These are phyloP conservation scores for Sutorius eximius DNA, from an alignment of 1,284 basidiomycete species.

Conservation along the genomic window DNA sequence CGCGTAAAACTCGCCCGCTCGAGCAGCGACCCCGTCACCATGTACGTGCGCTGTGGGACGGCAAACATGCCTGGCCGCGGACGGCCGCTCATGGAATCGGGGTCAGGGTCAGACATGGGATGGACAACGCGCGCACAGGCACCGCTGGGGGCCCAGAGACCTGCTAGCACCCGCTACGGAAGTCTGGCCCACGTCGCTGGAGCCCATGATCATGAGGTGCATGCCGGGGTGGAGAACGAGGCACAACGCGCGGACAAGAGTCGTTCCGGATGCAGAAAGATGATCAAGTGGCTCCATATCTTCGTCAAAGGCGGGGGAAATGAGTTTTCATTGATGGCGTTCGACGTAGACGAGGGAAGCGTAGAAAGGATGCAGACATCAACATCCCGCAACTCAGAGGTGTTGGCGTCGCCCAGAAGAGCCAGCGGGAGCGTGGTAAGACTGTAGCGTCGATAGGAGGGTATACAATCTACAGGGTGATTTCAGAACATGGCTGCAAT, in stretches of 20 bases:
- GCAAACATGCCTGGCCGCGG: conserved; percentile 71
- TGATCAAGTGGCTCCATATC: conserved; percentile 17
- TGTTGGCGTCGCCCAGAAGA: conserved; percentile 32
- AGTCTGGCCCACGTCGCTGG: conserved; percentile 93
- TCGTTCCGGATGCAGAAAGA: conserved; percentile 32
- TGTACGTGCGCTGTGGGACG: conserved; percentile 90
- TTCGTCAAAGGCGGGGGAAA: conserved; percentile 11
- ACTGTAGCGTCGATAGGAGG: conserved; percentile 84
- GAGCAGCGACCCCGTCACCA: conserved; percentile 82
- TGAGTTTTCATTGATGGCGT: conserved; percentile 1
- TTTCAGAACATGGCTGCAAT: neutral
- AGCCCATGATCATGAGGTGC: conserved; percentile 93
- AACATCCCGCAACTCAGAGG: conserved; percentile 65
- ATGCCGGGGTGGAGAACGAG: conserved; percentile 76
- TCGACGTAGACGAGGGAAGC: neutral
- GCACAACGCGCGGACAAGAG: conserved; percentile 72
- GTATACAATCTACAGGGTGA: conserved; percentile 62
- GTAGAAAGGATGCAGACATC: conserved; percentile 69
- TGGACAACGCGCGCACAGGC: conserved; percentile 33
- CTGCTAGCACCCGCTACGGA: conserved; percentile 89
- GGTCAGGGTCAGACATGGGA: conserved; percentile 27
- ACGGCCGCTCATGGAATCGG: conserved; percentile 34
- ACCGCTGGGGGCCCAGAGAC: conserved; percentile 76
- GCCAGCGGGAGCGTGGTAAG: conserved; percentile 52
- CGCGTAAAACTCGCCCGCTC: conserved; percentile 77